Percentiles rank a stretch among this genome's conserved stretches.
Evolutionary conservation across 2,329 filamentous ascomycete genomes (phyloP).

Genomic region (Annulohypoxylon truncatum): DNA sequence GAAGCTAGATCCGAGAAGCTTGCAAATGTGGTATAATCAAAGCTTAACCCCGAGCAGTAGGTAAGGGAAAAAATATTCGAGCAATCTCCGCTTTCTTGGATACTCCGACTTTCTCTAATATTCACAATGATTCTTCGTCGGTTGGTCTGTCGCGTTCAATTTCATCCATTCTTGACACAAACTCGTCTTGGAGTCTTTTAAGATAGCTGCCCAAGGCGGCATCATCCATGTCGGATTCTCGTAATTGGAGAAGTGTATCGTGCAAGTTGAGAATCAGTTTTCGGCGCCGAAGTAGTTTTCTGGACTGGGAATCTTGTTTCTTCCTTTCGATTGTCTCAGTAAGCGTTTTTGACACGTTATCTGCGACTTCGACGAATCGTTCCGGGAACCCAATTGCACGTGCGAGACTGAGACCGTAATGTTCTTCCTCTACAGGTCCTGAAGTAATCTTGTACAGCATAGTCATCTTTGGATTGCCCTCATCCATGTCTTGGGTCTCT

Average conservation of each 20-base stretch:
- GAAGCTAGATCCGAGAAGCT: background rate
- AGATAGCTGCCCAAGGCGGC: conserved; percentile 73
- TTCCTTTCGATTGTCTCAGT: conserved; percentile 67
- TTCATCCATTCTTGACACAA: conserved; percentile 75
- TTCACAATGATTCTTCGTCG: background rate
- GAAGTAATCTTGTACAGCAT: conserved; percentile 89
- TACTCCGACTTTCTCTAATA: background rate
- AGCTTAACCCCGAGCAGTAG: background rate
- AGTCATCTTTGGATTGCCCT: conserved; percentile 71
- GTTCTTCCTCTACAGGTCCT: conserved; percentile 75
- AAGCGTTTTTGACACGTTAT: conserved; percentile 72
- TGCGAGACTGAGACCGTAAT: conserved; percentile 89
- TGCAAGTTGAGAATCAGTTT: conserved; percentile 79
- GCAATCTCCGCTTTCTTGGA: too few relatives aligned
- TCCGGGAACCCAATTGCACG: conserved; percentile 78
- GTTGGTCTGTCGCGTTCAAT: conserved; percentile 59
- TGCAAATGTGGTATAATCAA: background rate
- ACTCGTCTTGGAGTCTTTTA: conserved; percentile 76
- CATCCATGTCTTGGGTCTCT: conserved; percentile 64
- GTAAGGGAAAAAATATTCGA: background rate
- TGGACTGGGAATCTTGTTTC: conserved; percentile 67
- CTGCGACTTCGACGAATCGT: conserved; percentile 74
- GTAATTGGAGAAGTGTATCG: conserved; percentile 77
- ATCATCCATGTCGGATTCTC: conserved; percentile 72
- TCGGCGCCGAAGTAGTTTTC: conserved; percentile 71